These are phyloP conservation scores for Fusarium euwallaceae DNA, from an alignment of 2,329 filamentous ascomycete species.

Conservation along the genomic window DNA sequence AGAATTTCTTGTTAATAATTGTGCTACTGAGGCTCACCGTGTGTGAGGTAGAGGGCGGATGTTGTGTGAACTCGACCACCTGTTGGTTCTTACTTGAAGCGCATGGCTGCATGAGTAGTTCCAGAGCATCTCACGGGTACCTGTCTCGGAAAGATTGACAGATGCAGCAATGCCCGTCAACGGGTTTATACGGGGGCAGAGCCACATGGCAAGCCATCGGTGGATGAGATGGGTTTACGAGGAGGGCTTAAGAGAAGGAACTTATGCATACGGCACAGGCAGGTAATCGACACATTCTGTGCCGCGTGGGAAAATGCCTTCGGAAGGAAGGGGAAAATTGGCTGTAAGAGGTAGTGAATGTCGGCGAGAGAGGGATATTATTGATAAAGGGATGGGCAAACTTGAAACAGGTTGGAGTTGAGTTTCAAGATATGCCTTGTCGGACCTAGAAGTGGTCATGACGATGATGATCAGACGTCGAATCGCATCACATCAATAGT, in stretches of 20 bases:
- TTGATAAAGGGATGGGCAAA: slow-evolving; percentile 11
- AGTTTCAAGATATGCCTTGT: slow-evolving; percentile 42
- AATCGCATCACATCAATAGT: background rate
- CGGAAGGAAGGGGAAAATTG: background rate
- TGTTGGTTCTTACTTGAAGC: slow-evolving; percentile 16
- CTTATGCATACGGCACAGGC: slow-evolving; percentile 13
- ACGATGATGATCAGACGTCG: slow-evolving; percentile 7
- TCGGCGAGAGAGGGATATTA: slow-evolving; percentile 19
- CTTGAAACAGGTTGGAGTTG: slow-evolving; percentile 33
- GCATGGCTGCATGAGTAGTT: slow-evolving; percentile 19
- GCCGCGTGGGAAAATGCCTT: background rate
- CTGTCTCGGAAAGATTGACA: slow-evolving; percentile 14
- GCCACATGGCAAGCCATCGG: slow-evolving; percentile 27
- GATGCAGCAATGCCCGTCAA: background rate
- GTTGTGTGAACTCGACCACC: background rate
- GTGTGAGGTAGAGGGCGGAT: slow-evolving; percentile 4
- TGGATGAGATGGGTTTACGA: slow-evolving; percentile 13
- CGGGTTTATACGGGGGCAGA: slow-evolving; percentile 14
- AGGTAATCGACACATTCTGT: background rate
- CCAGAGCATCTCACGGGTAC: slow-evolving; percentile 15
- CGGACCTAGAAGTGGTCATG: slow-evolving; percentile 28
- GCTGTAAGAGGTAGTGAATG: slow-evolving; percentile 1
- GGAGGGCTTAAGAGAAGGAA: slow-evolving; percentile 12
- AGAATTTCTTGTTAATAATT: background rate
- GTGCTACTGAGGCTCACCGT: slow-evolving; percentile 10